Base-by-base conservation (phyloP, 2,329 filamentous ascomycete genomes). In the Corynespora cassiicola region DNA sequence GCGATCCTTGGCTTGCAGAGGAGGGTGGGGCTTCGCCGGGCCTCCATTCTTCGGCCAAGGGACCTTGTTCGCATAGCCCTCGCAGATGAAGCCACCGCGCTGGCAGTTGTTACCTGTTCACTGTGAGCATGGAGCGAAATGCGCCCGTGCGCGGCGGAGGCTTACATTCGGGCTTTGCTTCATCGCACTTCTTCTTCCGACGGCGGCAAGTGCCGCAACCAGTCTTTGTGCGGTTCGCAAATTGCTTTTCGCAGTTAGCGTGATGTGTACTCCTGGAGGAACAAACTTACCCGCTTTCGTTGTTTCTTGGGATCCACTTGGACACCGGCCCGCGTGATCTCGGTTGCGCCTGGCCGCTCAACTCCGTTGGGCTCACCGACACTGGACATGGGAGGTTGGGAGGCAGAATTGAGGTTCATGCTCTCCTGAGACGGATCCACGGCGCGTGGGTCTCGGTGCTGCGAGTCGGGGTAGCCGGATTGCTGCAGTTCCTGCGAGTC, bases 171-270 rank as follows among this genome's bases (percentile, higher is more conserved):
- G 94, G 94, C 68, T 95, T 95, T 36, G 81, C 81, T 74, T 97
- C 94, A 64, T 97, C 92, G 63, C 94, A 97, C 72, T 97, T 97
- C 82, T 97, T 97, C 79, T 97, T 97, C 42, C 92, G 81, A 63
- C 83, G 82, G 44, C 92, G 81, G 66, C 92, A 97, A 5, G 92
- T 97, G 70, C 95, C 83, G 67, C 92, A 97, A 20, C 91, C 90
- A 7, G 91, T 96, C 73, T 97, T 97, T 14, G 92, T 96, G 42
- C 92, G 81, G 68, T 96, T 96, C 72, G 90, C 95, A 61, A 96
- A 97, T 61, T 89, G 88, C 49, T 72, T 51, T 9, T 6, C 15
- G 36, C 7, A n/a, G 41, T 61, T 38, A 59, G 51, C 21, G 22
- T 19, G 12, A 23, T 23, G 25, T 12, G n/a, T 21, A 12, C 16